Percentiles rank a stretch among this genome's conserved stretches.
phyloP scores from a whole-genome alignment of 495 filamentous ascomycete genomes.

The Chlorociboria aeruginascens region DNA sequence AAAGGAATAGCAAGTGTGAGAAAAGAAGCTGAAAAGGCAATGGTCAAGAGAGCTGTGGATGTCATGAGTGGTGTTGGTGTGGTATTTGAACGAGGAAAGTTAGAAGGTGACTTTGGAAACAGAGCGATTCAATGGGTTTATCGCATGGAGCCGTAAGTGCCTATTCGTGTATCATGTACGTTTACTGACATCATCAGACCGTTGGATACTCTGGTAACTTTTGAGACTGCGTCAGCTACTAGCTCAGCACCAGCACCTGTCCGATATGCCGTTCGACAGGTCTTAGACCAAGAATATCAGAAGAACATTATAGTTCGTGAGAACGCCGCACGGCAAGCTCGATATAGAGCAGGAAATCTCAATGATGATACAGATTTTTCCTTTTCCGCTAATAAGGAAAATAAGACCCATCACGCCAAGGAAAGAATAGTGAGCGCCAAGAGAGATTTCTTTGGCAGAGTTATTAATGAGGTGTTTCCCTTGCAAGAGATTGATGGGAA shows the following conservation, averaged over 20 bases:
- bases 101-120: constrained; percentile 42
- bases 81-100: constrained; percentile 65
- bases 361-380: constrained; percentile 17
- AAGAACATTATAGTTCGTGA: constrained; percentile 52
- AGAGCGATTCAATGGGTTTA: constrained; percentile 55
- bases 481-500: constrained; percentile 29
- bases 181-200: constrained; percentile 30
- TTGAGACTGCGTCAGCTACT: constrained; percentile 35
- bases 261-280: constrained; percentile 81
- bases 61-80: constrained; percentile 72
- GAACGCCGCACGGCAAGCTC: constrained; percentile 42
- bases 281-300: constrained; percentile 77
- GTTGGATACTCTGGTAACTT: constrained; percentile 56
- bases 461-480: constrained; percentile 26
- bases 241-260: constrained; percentile 43
- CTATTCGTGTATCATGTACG: background rate
- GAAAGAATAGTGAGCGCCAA: constrained; percentile 36
- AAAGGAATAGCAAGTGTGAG: constrained; percentile 71
- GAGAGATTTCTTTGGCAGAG: constrained; percentile 82
- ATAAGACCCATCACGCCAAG: constrained; percentile 25
- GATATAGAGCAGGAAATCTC: constrained; percentile 31
- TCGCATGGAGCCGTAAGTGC: constrained; percentile 81
- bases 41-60: constrained; percentile 66
- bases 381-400: constrained; percentile 26
- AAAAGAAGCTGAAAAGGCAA: constrained; percentile 66